Conservation (phyloP, 495 filamentous ascomycete genomes). For the Hypoxylon fuscum region DNA sequence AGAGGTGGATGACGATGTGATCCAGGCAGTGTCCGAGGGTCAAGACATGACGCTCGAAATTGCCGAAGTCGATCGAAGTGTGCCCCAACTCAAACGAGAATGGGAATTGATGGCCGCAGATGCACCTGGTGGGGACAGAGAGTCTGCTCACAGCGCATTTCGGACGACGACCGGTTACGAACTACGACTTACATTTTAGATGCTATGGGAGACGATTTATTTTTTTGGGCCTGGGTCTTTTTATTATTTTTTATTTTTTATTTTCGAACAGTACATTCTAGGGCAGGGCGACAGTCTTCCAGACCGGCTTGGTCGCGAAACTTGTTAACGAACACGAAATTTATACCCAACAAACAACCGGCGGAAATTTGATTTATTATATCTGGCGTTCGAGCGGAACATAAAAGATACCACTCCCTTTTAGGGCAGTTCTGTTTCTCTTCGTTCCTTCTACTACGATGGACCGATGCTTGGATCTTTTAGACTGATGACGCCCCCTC, state of each 20-base stretch:
- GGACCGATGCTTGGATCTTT: constrained; percentile 30
- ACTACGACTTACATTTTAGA: constrained; percentile 60
- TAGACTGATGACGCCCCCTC: constrained; percentile 34
- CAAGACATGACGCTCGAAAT: constrained; percentile 81
- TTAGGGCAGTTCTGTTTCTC: constrained; percentile 28
- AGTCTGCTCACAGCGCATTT: constrained; percentile 47
- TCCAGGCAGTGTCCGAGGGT: constrained; percentile 86
- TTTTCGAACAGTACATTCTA: constrained; percentile 26
- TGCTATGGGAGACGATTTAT: constrained; percentile 6
- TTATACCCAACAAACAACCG: constrained; percentile 38
- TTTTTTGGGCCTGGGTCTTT: no score
- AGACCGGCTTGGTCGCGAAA: constrained; percentile 15
- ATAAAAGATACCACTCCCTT: constrained; percentile 38
- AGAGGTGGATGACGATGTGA: constrained; percentile 89
- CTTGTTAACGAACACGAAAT: constrained; percentile 38
- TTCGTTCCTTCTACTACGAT: constrained; percentile 24
- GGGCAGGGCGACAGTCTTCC: constrained; percentile 15
- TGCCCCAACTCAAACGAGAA: constrained; percentile 53
- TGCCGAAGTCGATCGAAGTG: constrained; percentile 46
- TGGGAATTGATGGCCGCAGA: constrained; percentile 63
- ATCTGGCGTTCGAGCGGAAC: constrained; percentile 39
- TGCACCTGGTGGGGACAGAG: constrained; percentile 49
- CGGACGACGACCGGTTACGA: constrained; percentile 53
- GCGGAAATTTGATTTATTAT: constrained; percentile 37
- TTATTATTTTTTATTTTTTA: constrained; percentile 10